Conservation (phyloP, 2,329 filamentous ascomycete genomes). For the Coleophoma cylindrospora region DNA sequence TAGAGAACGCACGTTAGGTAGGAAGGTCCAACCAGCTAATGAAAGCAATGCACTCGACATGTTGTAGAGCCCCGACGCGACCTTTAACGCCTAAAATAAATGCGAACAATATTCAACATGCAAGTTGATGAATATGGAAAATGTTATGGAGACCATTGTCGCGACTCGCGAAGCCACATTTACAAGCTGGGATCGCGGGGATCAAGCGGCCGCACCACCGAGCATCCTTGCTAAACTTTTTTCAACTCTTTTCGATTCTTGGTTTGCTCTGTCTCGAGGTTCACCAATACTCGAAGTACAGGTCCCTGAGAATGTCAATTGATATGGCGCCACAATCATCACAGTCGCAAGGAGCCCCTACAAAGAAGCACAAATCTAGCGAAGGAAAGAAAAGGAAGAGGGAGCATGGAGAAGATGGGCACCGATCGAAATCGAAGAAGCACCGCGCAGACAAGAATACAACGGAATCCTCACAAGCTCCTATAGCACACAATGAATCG, state of each 20-base stretch:
- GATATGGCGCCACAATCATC: constrained; percentile 9
- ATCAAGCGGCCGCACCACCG: constrained; percentile 16
- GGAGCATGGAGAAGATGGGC: constrained; percentile 32
- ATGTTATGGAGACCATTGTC: too few relatives aligned
- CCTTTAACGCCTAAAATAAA: too few relatives aligned
- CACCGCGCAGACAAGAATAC: constrained; percentile 33
- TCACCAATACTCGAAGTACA: constrained; percentile 1
- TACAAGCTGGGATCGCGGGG: background rate
- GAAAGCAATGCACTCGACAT: constrained; percentile 36
- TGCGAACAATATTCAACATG: too few relatives aligned
- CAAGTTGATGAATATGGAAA: too few relatives aligned
- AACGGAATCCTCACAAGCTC: constrained; percentile 10
- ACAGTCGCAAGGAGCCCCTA: constrained; percentile 10
- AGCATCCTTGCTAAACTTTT: constrained; percentile 4
- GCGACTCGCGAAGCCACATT: background rate
- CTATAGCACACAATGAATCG: constrained; percentile 35
- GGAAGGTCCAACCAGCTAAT: constrained; percentile 54
- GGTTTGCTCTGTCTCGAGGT: background rate
- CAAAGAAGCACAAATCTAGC: constrained; percentile 29
- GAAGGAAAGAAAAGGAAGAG: constrained; percentile 38
- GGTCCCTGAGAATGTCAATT: constrained; percentile 18
- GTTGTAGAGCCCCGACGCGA: background rate
- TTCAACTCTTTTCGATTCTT: too few relatives aligned
- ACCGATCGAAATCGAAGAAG: constrained; percentile 40
- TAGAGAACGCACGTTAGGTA: constrained; percentile 47